Base-by-base conservation (phyloP, 2,329 filamentous ascomycete genomes). In the Monosporascus sp. region DNA sequence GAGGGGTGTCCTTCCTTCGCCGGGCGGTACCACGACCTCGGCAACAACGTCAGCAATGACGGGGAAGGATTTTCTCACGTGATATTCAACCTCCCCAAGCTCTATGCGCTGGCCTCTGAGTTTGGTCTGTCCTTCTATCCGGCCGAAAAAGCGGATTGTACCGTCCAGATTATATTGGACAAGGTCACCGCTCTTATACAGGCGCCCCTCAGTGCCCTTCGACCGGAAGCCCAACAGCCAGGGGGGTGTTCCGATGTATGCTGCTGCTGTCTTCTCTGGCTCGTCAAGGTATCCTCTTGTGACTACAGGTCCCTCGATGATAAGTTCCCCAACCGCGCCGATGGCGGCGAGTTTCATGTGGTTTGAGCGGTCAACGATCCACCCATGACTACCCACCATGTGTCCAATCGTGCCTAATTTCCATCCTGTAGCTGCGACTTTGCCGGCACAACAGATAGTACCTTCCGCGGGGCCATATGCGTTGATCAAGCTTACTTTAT, bases 231-330 rank as follows among this genome's bases (percentile, higher is more conserved):
- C 4, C 26, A 26, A 26, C 26, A 26, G 26, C 26, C 26, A 38
- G n/a, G 37, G 26, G 8, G 26, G 26, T 26, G 7, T 26, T 26
- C 45, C 5, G 26, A 56, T 43, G 38, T 51, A 56, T 16, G 45
- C 45, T n/a, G 49, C 40, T 5, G 46, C 46, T 17, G 55, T 56
- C 46, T 52, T 54, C 20, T 37, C 24, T 5, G 27, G 14, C 35
- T 54, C 45, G 7, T 19, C 27, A 7, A 56, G 37, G 50, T 56
- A 56, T 7, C 55, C 55, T n/a, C 50, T 22, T 16, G 41, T 35
- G 17, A 55, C 54, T 16, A 51, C 38, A 5, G 54, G 51, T 22
- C 54, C 54, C 35, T 53, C 51, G 5, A 55, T 38, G 40, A 22
- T 48, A 9, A 55, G 51, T 35, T 55, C 54, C 16, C 49, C 54